Percentiles rank a stretch among this genome's conserved stretches.
Evolutionary conservation across 805 yeast species (phyloP).

Genomic region (Pichia paraexigua): DNA sequence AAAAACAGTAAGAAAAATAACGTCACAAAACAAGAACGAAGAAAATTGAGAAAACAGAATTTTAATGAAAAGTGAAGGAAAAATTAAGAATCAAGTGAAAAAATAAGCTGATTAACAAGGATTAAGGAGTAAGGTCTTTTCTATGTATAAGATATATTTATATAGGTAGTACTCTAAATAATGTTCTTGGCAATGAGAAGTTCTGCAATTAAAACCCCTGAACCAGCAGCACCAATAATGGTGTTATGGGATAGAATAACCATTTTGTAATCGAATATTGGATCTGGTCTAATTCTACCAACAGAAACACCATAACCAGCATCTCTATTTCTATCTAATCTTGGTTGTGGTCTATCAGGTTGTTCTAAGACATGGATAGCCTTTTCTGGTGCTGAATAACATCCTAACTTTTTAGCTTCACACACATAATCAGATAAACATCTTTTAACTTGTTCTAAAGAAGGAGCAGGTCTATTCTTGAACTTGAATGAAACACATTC

Average conservation of each 20-base stretch:
- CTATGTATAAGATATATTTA: not conserved
- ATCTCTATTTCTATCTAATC: slow-evolving; percentile 94
- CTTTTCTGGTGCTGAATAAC: slow-evolving; percentile 89
- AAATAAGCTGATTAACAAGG: no score
- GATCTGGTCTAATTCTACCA: slow-evolving; percentile 90
- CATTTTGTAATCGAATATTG: slow-evolving; percentile 90
- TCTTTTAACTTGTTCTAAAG: slow-evolving; percentile 69
- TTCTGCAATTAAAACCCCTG: slow-evolving; percentile 95
- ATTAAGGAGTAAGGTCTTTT: no score
- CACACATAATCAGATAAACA: slow-evolving; percentile 66
- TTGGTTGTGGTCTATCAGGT: slow-evolving; percentile 92
- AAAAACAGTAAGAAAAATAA: no score
- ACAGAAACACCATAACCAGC: slow-evolving; percentile 90
- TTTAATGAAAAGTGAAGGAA: not conserved
- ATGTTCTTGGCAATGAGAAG: slow-evolving; percentile 68
- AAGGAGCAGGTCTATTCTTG: slow-evolving; percentile 75
- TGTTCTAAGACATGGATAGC: slow-evolving; percentile 90
- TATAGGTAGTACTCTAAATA: slow-evolving; percentile 36
- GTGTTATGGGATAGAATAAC: slow-evolving; percentile 97
- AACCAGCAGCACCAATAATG: slow-evolving; percentile 97
- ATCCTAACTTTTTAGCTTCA: slow-evolving; percentile 72
- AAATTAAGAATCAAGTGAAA: no score
- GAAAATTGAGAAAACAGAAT: not conserved
- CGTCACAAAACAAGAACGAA: not conserved
- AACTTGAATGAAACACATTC: slow-evolving; percentile 87